A percentile compares a stretch with the other conserved stretches of the same genome.
Conservation (phyloP, 176 grass and related monocot genomes). For the Avena eriantha region DNA sequence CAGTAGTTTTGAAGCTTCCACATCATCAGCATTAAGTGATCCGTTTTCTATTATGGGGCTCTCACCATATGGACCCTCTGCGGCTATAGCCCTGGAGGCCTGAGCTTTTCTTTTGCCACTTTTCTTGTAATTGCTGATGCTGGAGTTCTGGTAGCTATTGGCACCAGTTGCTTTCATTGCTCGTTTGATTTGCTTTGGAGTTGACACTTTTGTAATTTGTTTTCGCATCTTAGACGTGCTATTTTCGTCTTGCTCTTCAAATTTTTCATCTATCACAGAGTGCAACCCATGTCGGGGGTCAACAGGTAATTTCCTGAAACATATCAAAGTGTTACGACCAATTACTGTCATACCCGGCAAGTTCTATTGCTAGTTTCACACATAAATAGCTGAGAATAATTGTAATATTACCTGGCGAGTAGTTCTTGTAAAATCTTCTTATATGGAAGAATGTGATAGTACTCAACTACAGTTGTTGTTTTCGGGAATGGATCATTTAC, state of each 20-base stretch:
- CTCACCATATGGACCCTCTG: neutral
- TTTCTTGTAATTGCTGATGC: slow-evolving; percentile 32
- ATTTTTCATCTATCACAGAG: slow-evolving; percentile 42
- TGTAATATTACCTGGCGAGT: slow-evolving; percentile 48
- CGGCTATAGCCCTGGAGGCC: neutral
- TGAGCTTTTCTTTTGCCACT: slow-evolving; percentile 46
- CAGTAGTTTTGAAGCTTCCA: slow-evolving; percentile 4
- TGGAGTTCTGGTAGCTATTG: neutral
- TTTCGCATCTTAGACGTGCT: slow-evolving; percentile 25
- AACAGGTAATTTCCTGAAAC: slow-evolving; percentile 43
- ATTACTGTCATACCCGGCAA: slow-evolving; percentile 22
- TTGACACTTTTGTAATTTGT: neutral
- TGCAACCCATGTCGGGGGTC: slow-evolving; percentile 22
- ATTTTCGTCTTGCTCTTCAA: slow-evolving; percentile 49
- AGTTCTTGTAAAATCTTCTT: slow-evolving; percentile 44
- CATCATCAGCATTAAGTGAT: slow-evolving; percentile 17
- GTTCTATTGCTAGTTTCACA: neutral
- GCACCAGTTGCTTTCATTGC: slow-evolving; percentile 16
- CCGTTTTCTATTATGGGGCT: slow-evolving; percentile 16
- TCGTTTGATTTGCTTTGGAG: slow-evolving; percentile 40
- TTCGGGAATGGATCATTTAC: neutral
- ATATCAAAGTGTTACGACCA: slow-evolving; percentile 20
- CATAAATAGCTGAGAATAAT: slow-evolving; percentile 22
- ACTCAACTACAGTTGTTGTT: slow-evolving; percentile 54
- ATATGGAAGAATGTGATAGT: slow-evolving; percentile 70